phyloP scores from a whole-genome alignment of 1,284 basidiomycete genomes.

The Coniferiporia sulphurascens region DNA sequence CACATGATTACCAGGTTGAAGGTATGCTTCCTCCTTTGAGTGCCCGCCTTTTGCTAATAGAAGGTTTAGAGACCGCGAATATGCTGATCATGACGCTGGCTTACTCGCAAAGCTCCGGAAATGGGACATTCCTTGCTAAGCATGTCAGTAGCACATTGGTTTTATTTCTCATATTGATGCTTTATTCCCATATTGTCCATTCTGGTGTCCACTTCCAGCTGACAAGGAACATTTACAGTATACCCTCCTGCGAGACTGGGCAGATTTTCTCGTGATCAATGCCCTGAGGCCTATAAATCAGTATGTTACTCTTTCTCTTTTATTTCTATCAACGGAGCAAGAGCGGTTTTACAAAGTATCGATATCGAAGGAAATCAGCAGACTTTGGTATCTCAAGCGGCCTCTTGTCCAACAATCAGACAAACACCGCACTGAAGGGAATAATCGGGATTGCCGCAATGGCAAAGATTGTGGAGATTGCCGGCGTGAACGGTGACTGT shows the following conservation, averaged over 20 bases:
- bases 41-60: neutral
- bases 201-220: neutral
- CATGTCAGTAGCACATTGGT: slow-evolving; percentile 13
- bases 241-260: slow-evolving; percentile 7
- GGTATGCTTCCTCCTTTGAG: slow-evolving; percentile 19
- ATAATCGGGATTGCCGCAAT: slow-evolving; percentile 16
- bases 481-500: neutral
- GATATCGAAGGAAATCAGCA: neutral
- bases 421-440: slow-evolving; percentile 14
- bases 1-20: slow-evolving; percentile 26
- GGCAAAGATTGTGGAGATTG: slow-evolving; percentile 6
- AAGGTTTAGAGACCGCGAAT: slow-evolving; percentile 12
- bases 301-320: neutral
- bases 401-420: slow-evolving; percentile 3
- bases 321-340: no score
- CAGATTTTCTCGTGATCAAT: slow-evolving; percentile 12
- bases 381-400: slow-evolving; percentile 4
- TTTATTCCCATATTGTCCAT: neutral
- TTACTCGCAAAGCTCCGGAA: slow-evolving; percentile 10
- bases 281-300: slow-evolving; percentile 9
- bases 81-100: slow-evolving; percentile 18
- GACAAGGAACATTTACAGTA: no score
- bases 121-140: slow-evolving; percentile 4
- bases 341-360: neutral
- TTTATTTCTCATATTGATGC: neutral